Evolutionary conservation across 2,329 filamentous ascomycete genomes (phyloP), one percentile per base, ranked within the genome.

Genomic region (Teratosphaeria nubilosa): DNA sequence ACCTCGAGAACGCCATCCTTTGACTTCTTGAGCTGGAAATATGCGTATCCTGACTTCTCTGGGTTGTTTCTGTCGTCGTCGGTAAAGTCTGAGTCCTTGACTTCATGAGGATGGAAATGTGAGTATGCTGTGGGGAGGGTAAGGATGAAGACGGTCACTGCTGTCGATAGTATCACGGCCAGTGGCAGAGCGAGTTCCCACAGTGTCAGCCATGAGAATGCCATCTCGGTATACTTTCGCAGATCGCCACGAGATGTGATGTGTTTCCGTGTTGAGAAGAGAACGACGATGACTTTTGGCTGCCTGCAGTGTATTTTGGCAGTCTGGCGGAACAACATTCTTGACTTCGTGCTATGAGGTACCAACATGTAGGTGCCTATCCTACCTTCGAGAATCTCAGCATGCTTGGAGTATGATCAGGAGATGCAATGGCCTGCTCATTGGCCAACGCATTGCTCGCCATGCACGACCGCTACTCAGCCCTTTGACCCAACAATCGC

Each of bases 71-170:
- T 62, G 56, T 69, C 63, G 22, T 68, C 61, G 14, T 68, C 66
- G 1, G 59, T 62, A 56, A 72, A 72, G 41, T 66, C 61, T 11
- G 62, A 61, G 37, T 70, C 61, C n/a, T 57, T 61, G 14, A 68
- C 56, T 16, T 61, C 57, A 24, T 63, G 60, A 14, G 65, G 64
- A 11, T 67, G 64, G 60, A 72, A 74, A 13, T 74, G 71, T 37
- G 72, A 71, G 71, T 82, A 83, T 63, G 77, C 75, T 24, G 77
- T 76, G 1, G 82, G 82, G 14, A 83, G 70, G 7, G 78, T 75
- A 55, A 82, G 61, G 27, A 85, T 75, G 41, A 82, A 66, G 58
- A 66, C 60, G 7, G 78, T 79, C 63, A 83, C 65, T 11, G 75
- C 64, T 3, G 75, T 79, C 16, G 78, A 80, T 13, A 76, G 58